Evolutionary conservation across 306 rosid species (phyloP), one percentile per base, ranked within the genome.

Genomic region (Spatholobus suberectus): DNA sequence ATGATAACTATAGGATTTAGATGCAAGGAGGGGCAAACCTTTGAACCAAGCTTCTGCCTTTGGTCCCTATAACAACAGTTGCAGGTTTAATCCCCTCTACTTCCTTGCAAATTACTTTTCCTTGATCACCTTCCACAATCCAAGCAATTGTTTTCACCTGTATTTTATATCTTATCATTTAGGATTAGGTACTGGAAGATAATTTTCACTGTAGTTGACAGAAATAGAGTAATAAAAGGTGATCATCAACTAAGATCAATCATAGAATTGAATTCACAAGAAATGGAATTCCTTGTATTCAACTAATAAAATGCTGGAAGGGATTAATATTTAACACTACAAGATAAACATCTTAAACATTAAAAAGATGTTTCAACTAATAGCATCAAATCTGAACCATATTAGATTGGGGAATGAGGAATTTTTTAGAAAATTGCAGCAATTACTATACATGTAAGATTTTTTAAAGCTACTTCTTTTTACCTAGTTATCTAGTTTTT

Each of bases 71-170:
- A 87, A 93, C 87, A 23, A 93, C 90, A 1, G 92, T 94, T 32
- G 89, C 95, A 57, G 97, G 97, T 85, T 85, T 93, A 59, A 87
- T 77, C 61, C 88, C 90, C 54, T 85, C 90, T 47, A 92, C 94
- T 87, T 91, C 97, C 76, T 74, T 87, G 90, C 97, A 93, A 74
- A 93, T 93, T 40, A 84, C 89, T 70, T 91, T 93, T 11, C 94
- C 94, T 6, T 95, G 69, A 23, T 91, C 97, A 43, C 97, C 97
- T 88, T 91, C 85, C 79, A 90, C 90, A 5, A 93, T 89, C 82
- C 97, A 57, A 34, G 95, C 97, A 69, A 77, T 86, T 23, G 94
- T 75, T 84, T 75, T 91, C 59, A 93, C 95, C 97, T 93, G 83
- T 4, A 67, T n/a, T 69, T 72, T 86, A 70, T 15, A 21, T 47